Conservation (phyloP, 148 eudicot species). For the Fagopyrum homotropicum region DNA sequence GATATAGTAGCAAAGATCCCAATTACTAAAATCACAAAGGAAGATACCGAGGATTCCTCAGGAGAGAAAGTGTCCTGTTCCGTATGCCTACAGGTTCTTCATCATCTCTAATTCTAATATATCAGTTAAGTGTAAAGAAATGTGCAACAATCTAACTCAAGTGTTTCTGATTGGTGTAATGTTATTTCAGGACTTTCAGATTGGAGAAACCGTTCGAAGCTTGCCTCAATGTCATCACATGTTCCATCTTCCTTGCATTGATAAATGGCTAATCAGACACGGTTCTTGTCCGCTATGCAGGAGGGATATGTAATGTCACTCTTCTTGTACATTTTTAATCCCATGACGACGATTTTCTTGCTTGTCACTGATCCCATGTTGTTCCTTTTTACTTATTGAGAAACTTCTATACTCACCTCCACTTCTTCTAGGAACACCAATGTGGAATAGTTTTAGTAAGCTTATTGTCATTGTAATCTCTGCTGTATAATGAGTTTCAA, state of each 20-base stretch:
- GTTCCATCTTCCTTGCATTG: constrained; percentile 97
- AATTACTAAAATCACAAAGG: constrained; percentile 60
- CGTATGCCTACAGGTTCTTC: constrained; percentile 84
- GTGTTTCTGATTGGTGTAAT: not conserved
- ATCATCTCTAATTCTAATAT: not conserved
- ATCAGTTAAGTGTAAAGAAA: not conserved
- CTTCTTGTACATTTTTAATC: constrained; percentile 26
- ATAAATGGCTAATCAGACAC: constrained; percentile 87
- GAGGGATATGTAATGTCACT: constrained; percentile 60
- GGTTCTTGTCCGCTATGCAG: constrained; percentile 95
- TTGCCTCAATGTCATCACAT: constrained; percentile 88
- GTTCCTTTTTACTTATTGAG: constrained; percentile 12
- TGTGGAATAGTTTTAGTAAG: constrained; percentile 11
- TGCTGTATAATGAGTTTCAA: constrained; percentile 7
- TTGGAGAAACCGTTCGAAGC: constrained; percentile 76
- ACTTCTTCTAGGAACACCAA: constrained; percentile 4
- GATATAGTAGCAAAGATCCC: constrained; percentile 87
- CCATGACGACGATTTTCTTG: constrained; percentile 9
- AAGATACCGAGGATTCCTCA: constrained; percentile 57
- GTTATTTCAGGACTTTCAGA: constrained; percentile 64
- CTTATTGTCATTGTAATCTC: not conserved
- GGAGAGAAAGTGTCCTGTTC: constrained; percentile 88
- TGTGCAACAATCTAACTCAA: not conserved
- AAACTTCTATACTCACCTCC: not conserved
- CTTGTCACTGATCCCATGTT: constrained; percentile 11